Percentiles rank a stretch among this genome's conserved stretches.
Conservation (phyloP, 2,329 filamentous ascomycete genomes). For the Botrytis porri region DNA sequence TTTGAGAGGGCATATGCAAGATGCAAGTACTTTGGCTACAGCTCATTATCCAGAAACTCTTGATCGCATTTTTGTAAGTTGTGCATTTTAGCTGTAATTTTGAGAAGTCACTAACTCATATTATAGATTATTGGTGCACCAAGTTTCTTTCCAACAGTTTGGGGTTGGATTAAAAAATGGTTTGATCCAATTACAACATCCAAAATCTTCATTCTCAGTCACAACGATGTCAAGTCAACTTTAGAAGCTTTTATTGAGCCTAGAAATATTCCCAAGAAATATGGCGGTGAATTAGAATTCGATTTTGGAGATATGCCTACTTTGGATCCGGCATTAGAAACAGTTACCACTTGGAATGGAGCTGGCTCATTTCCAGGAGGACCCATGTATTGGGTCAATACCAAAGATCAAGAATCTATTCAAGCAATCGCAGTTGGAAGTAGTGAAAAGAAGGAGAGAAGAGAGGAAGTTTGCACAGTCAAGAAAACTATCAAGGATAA, state of each 20-base stretch:
- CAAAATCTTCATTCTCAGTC: conserved; percentile 88
- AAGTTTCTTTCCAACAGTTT: conserved; percentile 85
- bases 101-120: conserved; percentile 10
- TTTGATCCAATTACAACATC: conserved; percentile 91
- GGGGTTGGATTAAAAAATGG: conserved; percentile 95
- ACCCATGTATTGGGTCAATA: conserved; percentile 56
- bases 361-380: conserved; percentile 52
- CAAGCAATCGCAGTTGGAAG: conserved; percentile 55
- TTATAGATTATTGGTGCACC: conserved; percentile 79
- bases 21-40: conserved; percentile 81
- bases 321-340: conserved; percentile 61
- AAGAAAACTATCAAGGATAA: conserved; percentile 19
- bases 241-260: conserved; percentile 79
- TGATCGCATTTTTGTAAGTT: conserved; percentile 65
- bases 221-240: conserved; percentile 70
- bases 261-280: conserved; percentile 81
- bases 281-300: conserved; percentile 84
- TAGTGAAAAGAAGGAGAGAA: conserved; percentile 45
- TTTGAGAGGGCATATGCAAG: conserved; percentile 89
- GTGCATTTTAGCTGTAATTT: neutral
- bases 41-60: conserved; percentile 94
- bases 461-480: conserved; percentile 39
- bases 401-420: conserved; percentile 40
- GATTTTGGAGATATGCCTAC: conserved; percentile 71
- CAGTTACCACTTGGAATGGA: conserved; percentile 51